phyloP scores from a whole-genome alignment of 306 rosid genomes.

The Betula pendula region DNA sequence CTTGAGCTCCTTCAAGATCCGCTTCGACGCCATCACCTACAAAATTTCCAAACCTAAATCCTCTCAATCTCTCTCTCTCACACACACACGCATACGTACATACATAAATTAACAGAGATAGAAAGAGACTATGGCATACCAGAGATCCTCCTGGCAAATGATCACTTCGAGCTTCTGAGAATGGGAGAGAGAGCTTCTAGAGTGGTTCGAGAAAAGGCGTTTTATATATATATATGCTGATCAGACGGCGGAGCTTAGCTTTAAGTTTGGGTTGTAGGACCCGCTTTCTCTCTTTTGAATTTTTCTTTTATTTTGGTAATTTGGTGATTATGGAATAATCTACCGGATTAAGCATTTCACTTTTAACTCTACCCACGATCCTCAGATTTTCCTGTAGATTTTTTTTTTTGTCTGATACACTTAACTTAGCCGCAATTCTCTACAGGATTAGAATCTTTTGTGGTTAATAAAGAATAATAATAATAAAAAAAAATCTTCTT shows the following conservation, averaged over 20 bases:
- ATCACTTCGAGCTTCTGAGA: neutral
- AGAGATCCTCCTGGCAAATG: conserved; percentile 20
- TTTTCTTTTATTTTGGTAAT: no score
- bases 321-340: no score
- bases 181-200: neutral
- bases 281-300: no score
- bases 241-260: neutral
- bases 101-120: neutral
- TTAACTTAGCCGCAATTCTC: no score
- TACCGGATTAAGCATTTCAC: no score
- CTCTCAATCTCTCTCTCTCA: neutral
- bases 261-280: no score
- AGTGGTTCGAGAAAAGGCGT: neutral
- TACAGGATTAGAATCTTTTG: no score
- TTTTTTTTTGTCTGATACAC: no score
- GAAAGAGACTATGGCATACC: neutral
- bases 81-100: neutral
- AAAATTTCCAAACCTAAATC: conserved; percentile 15
- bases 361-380: no score
- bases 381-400: no score
- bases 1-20: conserved; percentile 68
- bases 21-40: conserved; percentile 65
- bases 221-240: neutral
- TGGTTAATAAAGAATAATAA: no score
- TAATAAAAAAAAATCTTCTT: no score